Evolutionary conservation across 371 early-diverging fungal species (phyloP).

Genomic region (Mucor lusitanicus): DNA sequence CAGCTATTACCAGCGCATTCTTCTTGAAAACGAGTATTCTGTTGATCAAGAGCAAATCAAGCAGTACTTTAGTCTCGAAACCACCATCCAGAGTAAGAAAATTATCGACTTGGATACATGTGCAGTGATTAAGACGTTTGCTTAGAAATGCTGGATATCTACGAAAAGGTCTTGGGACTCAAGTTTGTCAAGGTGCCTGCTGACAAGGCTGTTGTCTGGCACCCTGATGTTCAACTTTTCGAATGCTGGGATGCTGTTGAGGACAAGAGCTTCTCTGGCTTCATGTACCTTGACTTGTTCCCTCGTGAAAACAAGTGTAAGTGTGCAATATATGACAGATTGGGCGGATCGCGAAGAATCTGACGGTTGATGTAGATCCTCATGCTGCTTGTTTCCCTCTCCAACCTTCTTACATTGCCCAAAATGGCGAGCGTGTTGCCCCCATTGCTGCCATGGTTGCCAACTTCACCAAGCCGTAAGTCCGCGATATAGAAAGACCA

Average conservation of each 20-base stretch:
- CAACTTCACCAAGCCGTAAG: slow-evolving; percentile 79
- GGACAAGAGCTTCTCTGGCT: slow-evolving; percentile 64
- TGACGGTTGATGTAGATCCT: slow-evolving; percentile 47
- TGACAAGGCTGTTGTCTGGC: slow-evolving; percentile 65
- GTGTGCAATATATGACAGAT: not conserved
- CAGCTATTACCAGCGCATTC: slow-evolving; percentile 70
- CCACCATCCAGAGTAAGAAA: slow-evolving; percentile 41
- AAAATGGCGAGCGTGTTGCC: slow-evolving; percentile 54
- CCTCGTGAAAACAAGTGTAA: slow-evolving; percentile 76
- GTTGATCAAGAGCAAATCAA: slow-evolving; percentile 81
- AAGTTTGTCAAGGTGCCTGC: slow-evolving; percentile 61
- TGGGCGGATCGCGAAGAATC: not conserved
- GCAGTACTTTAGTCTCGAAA: slow-evolving; percentile 74
- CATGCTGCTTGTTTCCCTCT: slow-evolving; percentile 79
- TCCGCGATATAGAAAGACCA: not conserved
- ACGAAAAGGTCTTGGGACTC: slow-evolving; percentile 67
- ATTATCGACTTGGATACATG: not conserved
- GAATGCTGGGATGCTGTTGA: slow-evolving; percentile 68
- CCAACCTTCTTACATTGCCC: slow-evolving; percentile 58
- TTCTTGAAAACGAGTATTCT: slow-evolving; percentile 70
- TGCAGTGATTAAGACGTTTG: not conserved
- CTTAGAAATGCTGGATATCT: slow-evolving; percentile 70
- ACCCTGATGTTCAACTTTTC: slow-evolving; percentile 68
- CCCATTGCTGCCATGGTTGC: slow-evolving; percentile 85
- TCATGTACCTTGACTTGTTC: slow-evolving; percentile 79